A percentile compares a stretch with the other conserved stretches of the same genome.
phyloP scores from a whole-genome alignment of 306 rosid species.

The Cucurbita pepo region DNA sequence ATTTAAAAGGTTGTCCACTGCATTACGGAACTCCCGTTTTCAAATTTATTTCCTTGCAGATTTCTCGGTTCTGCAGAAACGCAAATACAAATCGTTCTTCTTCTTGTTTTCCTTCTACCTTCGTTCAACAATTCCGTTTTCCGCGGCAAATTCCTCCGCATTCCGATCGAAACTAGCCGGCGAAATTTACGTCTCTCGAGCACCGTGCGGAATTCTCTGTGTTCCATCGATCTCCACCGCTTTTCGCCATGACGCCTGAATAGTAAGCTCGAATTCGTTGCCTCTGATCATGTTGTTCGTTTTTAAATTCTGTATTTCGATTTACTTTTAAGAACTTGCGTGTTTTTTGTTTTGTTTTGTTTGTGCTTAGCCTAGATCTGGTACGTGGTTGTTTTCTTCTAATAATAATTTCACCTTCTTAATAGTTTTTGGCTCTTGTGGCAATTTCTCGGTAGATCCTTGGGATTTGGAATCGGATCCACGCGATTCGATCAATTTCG shows the following conservation, averaged over 20 bases:
- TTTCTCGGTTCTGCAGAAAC: not conserved
- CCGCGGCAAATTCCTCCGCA: slow-evolving; percentile 30
- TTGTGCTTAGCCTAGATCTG: slow-evolving; percentile 25
- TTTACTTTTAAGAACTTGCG: not conserved
- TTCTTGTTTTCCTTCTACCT: not conserved
- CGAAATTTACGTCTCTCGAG: not conserved
- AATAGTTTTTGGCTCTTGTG: not conserved
- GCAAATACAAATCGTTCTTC: not conserved
- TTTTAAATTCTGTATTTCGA: not conserved
- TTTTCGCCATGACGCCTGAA: slow-evolving; percentile 75
- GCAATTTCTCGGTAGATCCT: slow-evolving; percentile 14
- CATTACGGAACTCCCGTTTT: not conserved
- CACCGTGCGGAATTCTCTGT: not conserved
- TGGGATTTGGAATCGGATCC: slow-evolving; percentile 17
- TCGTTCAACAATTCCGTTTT: not conserved
- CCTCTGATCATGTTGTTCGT: not conserved
- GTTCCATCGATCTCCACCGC: slow-evolving; percentile 16
- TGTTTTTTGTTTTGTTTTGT: not conserved
- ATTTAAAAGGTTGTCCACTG: not conserved
- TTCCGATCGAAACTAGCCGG: slow-evolving; percentile 18
- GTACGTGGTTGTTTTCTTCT: not conserved
- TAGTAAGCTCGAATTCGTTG: slow-evolving; percentile 45
- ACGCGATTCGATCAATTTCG: not conserved
- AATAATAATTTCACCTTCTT: not conserved
- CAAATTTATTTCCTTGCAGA: not conserved